Evolutionary conservation across 257 asterid species (phyloP), one percentile per base, ranked within the genome.

Genomic region (Fraxinus excelsior): DNA sequence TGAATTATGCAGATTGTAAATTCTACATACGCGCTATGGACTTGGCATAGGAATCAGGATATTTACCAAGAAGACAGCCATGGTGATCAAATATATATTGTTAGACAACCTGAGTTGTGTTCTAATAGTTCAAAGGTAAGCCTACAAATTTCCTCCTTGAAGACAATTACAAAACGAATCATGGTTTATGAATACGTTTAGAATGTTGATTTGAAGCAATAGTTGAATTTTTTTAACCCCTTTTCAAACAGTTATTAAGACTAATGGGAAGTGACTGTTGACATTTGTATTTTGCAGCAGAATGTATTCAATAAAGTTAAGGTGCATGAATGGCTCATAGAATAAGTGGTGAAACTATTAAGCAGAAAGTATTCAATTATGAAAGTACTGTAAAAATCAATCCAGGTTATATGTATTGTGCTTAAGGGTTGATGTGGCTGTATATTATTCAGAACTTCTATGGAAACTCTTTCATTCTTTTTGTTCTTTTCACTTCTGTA

Each of bases 1-100:
- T 76, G 35, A 40, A 28, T 38, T 4, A 0, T 72, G 80, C 85
- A 92, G 97, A 96, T 94, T 70, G 84, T 78, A 85, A 95, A 95
- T 77, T 80, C 90, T 37, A 93, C 94, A 0, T 64, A 93, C 72
- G 97, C 98, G 1, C 81, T 95, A 13, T 95, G 98, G 99, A 95
- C 97, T 29, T 95, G 99, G 97, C 99, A 95, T 75, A 80, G 99
- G 83, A 95, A 93, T 78, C 97, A 91, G 78, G 97, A 88, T 28
- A 85, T 87, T 35, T 93, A 91, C 75, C 74, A 86, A 67, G 84
- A 82, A 69, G 68, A 88, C 81, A 86, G 82, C 81, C 79, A 73
- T 3, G 98, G 98, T 4, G 99, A 95, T 80, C 93, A 86, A 72
- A 88, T 95, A 70, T 95, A 90, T 91, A 85, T 95, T 49, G 90